These are phyloP conservation scores for Rachicladosporium sp. DNA, from an alignment of 2,329 filamentous ascomycete species.

Conservation along the genomic window DNA sequence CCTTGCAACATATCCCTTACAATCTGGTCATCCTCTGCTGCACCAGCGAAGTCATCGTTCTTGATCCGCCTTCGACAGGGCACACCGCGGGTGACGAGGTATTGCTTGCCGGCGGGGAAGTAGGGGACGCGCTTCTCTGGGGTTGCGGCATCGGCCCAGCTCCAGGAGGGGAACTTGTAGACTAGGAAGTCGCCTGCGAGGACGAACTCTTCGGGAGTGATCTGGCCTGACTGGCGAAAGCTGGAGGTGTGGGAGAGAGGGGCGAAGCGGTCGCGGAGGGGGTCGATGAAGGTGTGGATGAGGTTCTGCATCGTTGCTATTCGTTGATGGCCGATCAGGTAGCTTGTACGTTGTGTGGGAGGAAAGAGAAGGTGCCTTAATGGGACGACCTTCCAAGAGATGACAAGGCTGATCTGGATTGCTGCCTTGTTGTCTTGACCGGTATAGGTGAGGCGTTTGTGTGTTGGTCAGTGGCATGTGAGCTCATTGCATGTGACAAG, in stretches of 20 bases:
- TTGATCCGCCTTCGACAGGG: constrained; percentile 76
- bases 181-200: constrained; percentile 93
- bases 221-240: constrained; percentile 85
- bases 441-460: too few relatives aligned
- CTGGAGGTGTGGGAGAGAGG: constrained; percentile 83
- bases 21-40: constrained; percentile 75
- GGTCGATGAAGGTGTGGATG: constrained; percentile 75
- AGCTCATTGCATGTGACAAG: too few relatives aligned
- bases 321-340: constrained; percentile 5
- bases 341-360: neutral
- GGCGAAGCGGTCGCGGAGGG: constrained; percentile 80
- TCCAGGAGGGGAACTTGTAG: constrained; percentile 98
- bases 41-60: constrained; percentile 84
- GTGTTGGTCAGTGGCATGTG: too few relatives aligned
- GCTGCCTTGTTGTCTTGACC: too few relatives aligned
- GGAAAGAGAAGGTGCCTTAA: neutral
- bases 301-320: constrained; percentile 62
- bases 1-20: constrained; percentile 63
- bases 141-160: constrained; percentile 84
- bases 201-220: constrained; percentile 94
- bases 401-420: too few relatives aligned
- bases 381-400: too few relatives aligned
- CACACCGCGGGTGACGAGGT: constrained; percentile 84
- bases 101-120: constrained; percentile 85
- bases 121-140: constrained; percentile 65